These are phyloP conservation scores for Heritiera fomes DNA, from an alignment of 345 rosid genomes.

Conservation along the genomic window DNA sequence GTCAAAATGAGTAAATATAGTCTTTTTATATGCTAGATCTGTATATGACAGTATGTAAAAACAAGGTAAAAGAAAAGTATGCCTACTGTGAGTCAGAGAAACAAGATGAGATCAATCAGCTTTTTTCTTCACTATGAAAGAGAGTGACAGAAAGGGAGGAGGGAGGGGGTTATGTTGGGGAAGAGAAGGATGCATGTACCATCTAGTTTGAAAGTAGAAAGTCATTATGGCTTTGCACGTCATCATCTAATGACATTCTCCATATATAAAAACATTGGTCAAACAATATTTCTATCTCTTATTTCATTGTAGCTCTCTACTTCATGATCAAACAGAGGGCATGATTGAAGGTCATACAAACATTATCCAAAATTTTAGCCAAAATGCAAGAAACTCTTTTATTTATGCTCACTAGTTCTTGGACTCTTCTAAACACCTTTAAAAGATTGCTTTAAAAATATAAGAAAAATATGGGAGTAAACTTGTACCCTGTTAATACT, in stretches of 20 bases:
- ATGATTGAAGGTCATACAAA: background rate
- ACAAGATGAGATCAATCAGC: background rate
- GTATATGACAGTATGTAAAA: background rate
- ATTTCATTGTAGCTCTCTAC: background rate
- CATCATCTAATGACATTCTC: background rate
- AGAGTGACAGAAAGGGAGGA: too few relatives aligned
- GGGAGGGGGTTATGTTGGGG: background rate
- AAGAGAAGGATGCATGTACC: background rate
- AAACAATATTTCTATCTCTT: background rate
- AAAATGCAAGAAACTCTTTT: background rate
- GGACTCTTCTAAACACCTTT: background rate
- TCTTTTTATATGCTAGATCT: background rate
- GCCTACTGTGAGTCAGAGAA: background rate
- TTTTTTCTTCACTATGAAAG: background rate
- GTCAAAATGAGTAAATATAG: background rate
- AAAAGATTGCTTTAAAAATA: background rate
- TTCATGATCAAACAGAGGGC: background rate
- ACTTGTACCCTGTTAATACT: constrained; percentile 32
- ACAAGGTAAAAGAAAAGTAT: background rate
- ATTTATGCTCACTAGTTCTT: background rate
- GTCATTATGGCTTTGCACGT: background rate
- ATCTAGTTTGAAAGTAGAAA: background rate
- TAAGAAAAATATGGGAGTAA: background rate
- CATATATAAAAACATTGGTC: background rate
- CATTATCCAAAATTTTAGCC: background rate